phyloP scores from a whole-genome alignment of 2,329 filamentous ascomycete genomes.

The Botrytis squamosa region DNA sequence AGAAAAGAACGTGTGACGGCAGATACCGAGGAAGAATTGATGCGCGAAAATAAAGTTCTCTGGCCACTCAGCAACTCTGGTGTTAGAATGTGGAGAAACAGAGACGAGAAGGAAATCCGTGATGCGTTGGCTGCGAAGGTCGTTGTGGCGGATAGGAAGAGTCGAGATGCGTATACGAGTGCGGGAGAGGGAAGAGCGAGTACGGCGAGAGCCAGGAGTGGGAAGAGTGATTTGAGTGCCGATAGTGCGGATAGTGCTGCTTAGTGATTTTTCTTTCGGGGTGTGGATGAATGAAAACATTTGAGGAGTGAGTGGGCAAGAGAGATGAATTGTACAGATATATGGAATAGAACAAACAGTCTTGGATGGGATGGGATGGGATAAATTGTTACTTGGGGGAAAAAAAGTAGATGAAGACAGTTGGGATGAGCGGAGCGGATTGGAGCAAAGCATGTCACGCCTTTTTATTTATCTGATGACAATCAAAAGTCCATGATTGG shows the following conservation, averaged over 20 bases:
- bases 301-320: background rate
- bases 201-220: background rate
- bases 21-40: background rate
- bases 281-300: background rate
- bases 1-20: background rate
- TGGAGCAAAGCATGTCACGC: background rate
- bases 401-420: background rate
- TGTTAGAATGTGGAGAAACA: conserved; percentile 46
- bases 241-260: background rate
- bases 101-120: conserved; percentile 46
- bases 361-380: background rate
- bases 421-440: background rate
- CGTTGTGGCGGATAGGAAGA: conserved; percentile 24
- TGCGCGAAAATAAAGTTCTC: conserved; percentile 38
- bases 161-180: background rate
- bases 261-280: background rate
- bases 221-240: conserved; percentile 6
- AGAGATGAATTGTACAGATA: background rate
- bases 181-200: background rate
- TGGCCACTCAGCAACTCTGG: conserved; percentile 44
- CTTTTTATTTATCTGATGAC: background rate
- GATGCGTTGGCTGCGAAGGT: conserved; percentile 37
- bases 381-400: background rate
- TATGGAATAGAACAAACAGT: background rate
- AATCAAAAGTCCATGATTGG: conserved; percentile 2